Conservation (phyloP, 2,329 filamentous ascomycete species). For the Tolypocladium ophioglossoides region DNA sequence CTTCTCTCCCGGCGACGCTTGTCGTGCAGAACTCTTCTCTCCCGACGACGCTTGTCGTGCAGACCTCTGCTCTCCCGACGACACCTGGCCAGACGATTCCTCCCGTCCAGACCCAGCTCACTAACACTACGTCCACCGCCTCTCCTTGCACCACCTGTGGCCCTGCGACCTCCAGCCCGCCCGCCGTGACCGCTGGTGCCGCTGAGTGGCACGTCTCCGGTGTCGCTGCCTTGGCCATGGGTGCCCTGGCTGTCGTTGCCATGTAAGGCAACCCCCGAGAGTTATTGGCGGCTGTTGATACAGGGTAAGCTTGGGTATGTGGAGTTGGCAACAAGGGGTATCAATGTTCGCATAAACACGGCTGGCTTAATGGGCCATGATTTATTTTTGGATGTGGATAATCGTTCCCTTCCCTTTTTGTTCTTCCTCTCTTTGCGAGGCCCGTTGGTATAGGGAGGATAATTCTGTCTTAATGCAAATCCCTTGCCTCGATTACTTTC, state of each 20-base stretch:
- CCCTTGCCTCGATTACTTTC: not conserved
- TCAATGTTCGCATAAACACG: not conserved
- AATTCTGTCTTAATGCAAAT: not conserved
- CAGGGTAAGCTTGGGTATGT: not conserved
- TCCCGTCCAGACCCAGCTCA: not conserved
- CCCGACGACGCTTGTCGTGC: too few relatives aligned
- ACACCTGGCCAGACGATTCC: not conserved
- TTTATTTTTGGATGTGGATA: not conserved
- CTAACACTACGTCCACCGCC: not conserved
- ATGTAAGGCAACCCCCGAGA: constrained; percentile 6
- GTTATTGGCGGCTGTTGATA: too few relatives aligned
- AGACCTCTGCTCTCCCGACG: not conserved
- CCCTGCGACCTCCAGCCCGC: constrained; percentile 3
- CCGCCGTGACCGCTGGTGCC: constrained; percentile 9
- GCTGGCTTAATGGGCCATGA: not conserved
- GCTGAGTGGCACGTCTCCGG: constrained; percentile 6
- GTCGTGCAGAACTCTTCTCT: too few relatives aligned
- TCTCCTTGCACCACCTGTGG: constrained; percentile 5
- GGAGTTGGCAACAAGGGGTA: not conserved
- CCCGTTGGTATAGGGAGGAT: not conserved
- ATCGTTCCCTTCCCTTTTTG: not conserved
- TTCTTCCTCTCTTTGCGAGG: not conserved
- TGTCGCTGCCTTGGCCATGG: constrained; percentile 9
- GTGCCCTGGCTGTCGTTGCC: constrained; percentile 9
- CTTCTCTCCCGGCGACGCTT: too few relatives aligned